These are phyloP conservation scores for Cucurbita argyrosperma DNA, from an alignment of 306 rosid genomes.

Conservation along the genomic window DNA sequence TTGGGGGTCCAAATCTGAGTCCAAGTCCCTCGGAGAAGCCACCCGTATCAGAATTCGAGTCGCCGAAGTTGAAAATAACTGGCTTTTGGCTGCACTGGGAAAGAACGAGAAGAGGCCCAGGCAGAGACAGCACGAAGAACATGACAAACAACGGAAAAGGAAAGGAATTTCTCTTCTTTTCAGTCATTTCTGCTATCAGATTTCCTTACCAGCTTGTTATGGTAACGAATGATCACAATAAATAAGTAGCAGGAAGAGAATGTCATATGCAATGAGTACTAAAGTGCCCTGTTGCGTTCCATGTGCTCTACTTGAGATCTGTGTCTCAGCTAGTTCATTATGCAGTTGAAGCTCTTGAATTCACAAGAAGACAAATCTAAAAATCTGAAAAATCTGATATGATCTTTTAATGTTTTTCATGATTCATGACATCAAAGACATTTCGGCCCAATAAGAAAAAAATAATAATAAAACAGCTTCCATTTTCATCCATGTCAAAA, in stretches of 20 bases:
- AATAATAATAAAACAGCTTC: background rate
- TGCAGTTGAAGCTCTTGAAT: background rate
- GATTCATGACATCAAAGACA: background rate
- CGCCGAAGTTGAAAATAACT: constrained; percentile 21
- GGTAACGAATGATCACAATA: background rate
- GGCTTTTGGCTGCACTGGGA: constrained; percentile 7
- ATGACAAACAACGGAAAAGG: background rate
- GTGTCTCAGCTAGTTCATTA: background rate
- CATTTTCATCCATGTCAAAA: background rate
- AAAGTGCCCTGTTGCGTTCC: background rate
- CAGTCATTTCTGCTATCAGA: background rate
- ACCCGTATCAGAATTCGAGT: constrained; percentile 30
- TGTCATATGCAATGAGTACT: background rate
- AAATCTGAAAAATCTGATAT: background rate
- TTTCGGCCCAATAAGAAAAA: background rate
- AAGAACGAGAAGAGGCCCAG: background rate
- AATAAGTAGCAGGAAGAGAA: background rate
- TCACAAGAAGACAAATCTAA: background rate
- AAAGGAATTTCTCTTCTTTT: background rate
- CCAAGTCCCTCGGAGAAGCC: constrained; percentile 14
- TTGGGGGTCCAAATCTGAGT: constrained; percentile 13
- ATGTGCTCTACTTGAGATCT: background rate
- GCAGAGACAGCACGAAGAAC: background rate
- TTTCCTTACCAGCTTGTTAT: background rate
- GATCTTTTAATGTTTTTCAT: background rate